A percentile compares a stretch with the other conserved stretches of the same genome.
These are phyloP conservation scores for Umbelopsis sp. DNA, from an alignment of 371 early-diverging fungal genomes.

Conservation along the genomic window DNA sequence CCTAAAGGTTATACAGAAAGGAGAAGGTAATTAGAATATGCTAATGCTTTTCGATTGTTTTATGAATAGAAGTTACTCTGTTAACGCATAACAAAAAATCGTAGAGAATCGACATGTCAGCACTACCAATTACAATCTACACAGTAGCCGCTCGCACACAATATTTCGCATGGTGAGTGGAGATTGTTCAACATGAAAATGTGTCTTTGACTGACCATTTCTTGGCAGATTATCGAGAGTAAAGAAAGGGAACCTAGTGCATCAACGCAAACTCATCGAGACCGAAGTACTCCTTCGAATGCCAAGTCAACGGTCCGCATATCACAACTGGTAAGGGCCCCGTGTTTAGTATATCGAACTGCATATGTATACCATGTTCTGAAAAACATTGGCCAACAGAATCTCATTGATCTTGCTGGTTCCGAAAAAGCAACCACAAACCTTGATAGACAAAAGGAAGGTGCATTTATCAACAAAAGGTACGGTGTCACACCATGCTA, in stretches of 20 bases:
- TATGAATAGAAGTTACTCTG: too few species aligned
- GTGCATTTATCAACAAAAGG: conserved; percentile 92
- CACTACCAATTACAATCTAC: conserved; percentile 89
- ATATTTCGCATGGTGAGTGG: conserved; percentile 83
- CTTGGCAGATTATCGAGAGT: conserved; percentile 43
- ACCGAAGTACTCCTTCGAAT: not conserved
- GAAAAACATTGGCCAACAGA: conserved; percentile 34
- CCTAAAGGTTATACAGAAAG: conserved; percentile 74
- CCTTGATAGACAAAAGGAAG: conserved; percentile 86
- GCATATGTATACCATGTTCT: too few species aligned
- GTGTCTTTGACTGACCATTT: not conserved
- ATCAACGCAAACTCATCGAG: conserved; percentile 20
- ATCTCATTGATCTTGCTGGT: conserved; percentile 95
- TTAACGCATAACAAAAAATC: too few species aligned
- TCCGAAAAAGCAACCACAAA: conserved; percentile 87
- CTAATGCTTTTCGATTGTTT: not conserved
- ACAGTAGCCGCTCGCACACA: conserved; percentile 92
- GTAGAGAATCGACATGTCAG: conserved; percentile 80
- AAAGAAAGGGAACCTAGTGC: conserved; percentile 17
- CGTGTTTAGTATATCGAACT: not conserved
- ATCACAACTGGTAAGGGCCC: conserved; percentile 63
- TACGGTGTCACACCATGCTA: conserved; percentile 2
- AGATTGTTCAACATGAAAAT: not conserved
- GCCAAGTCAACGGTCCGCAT: conserved; percentile 55
- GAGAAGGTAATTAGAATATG: conserved; percentile 66